Base-by-base conservation (phyloP, 257 asterid species). In the Solanum ahanhuiri region DNA sequence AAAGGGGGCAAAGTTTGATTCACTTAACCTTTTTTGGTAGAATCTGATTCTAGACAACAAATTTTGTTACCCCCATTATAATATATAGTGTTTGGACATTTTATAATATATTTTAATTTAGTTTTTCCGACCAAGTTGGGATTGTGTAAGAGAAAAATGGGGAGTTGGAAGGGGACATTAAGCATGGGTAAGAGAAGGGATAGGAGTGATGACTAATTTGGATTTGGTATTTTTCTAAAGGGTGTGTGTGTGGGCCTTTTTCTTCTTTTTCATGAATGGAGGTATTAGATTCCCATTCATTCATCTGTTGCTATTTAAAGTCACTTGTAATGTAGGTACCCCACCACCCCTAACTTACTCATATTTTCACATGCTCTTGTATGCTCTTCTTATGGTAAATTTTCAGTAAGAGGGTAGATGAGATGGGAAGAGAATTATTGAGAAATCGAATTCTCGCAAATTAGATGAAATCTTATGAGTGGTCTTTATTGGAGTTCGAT, bases 1-100 rank as follows among this genome's bases (percentile, higher is more conserved):
- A 86, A 79, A 85, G 60, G 34, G 83, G 83, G 41, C 11, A 25
- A 84, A 35, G 20, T 57, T 45, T 30, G 87, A 11, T n/a, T 34
- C 39, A n/a, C 41, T 33, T 30, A n/a, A 48, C 30, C 37, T 10
- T 15, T 51, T 79, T 70, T 34, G 82, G 37, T 86, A 81, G 90
- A 81, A 86, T 84, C 75, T 85, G 86, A 88, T 88, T 84, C 88
- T 63, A 6, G 60, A 30, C 71, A 67, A 86, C 85, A 83, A 45
- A 28, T 31, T 85, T 86, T 37, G 83, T 85, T 58, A 73, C 75
- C 33, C 81, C 81, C 71, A 43, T 51, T 75, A 28, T 83, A 18
- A 48, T 83, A 6, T 39, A 12, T 33, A 30, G 15, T 33, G 81
- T 20, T 72, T 41, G 11, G 66, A 43, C n/a, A 51, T 14, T 18